Evolutionary conservation across 2,329 filamentous ascomycete genomes (phyloP).

Genomic region (Magnaporthiopsis incrustans): DNA sequence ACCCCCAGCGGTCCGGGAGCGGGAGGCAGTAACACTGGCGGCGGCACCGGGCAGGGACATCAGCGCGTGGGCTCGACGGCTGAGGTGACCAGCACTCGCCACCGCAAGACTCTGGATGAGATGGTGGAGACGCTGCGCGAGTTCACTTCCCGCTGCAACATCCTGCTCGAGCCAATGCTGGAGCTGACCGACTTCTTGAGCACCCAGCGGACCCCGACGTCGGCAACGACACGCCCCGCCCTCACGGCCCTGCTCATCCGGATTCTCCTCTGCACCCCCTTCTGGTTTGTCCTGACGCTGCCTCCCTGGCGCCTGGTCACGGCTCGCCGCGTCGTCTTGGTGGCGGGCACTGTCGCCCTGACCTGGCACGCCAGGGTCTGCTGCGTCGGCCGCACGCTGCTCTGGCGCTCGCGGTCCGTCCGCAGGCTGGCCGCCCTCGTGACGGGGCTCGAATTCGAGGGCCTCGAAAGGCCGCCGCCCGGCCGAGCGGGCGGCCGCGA

Average conservation of each 20-base stretch:
- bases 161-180: slow-evolving; percentile 80
- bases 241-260: slow-evolving; percentile 84
- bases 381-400: slow-evolving; percentile 72
- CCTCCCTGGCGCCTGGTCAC: slow-evolving; percentile 81
- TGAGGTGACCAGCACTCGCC: slow-evolving; percentile 59
- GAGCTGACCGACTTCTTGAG: slow-evolving; percentile 89
- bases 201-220: slow-evolving; percentile 82
- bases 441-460: slow-evolving; percentile 71
- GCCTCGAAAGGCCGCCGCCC: slow-evolving; percentile 17
- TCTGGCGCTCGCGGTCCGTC: slow-evolving; percentile 80
- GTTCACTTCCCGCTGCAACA: slow-evolving; percentile 86
- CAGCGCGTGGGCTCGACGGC: slow-evolving; percentile 23
- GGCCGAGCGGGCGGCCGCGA: slow-evolving; percentile 27
- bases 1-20: not conserved
- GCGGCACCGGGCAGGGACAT: slow-evolving; percentile 24
- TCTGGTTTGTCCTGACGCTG: slow-evolving; percentile 74
- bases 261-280: slow-evolving; percentile 76
- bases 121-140: slow-evolving; percentile 90
- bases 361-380: slow-evolving; percentile 90
- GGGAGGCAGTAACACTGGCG: not conserved
- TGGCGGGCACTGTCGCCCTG: slow-evolving; percentile 75
- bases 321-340: slow-evolving; percentile 73
- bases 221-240: slow-evolving; percentile 82
- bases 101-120: slow-evolving; percentile 93
- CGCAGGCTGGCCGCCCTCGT: slow-evolving; percentile 61